phyloP scores from a whole-genome alignment of 331 rosid genomes.

The Quercus phellos region DNA sequence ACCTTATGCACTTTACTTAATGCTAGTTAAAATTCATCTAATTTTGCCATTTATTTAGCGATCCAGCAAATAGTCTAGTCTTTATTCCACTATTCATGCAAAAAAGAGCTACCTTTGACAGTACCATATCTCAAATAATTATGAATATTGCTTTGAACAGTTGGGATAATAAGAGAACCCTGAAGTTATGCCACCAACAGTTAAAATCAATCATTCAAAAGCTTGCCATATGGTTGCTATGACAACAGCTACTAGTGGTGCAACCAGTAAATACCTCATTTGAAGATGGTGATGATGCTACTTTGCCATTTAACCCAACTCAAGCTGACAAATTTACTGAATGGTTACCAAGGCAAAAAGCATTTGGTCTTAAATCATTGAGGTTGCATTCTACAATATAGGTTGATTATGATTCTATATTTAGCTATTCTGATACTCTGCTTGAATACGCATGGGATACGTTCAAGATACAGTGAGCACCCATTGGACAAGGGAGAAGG shows the following conservation, averaged over 20 bases:
- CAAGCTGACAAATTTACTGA: not conserved
- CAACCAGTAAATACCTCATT: not conserved
- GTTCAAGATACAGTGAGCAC: too few relatives aligned
- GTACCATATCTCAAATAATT: not conserved
- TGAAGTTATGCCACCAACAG: not conserved
- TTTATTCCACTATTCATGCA: not conserved
- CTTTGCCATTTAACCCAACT: not conserved
- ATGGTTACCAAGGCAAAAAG: not conserved
- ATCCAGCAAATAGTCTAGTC: not conserved
- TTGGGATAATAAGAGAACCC: not conserved
- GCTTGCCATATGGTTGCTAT: not conserved
- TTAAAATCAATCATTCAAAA: not conserved
- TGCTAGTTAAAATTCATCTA: not conserved
- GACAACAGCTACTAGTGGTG: not conserved
- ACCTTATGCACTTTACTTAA: not conserved
- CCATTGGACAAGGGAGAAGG: too few relatives aligned
- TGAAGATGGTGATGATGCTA: not conserved
- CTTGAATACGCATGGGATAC: too few relatives aligned
- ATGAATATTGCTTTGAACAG: not conserved
- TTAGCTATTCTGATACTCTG: not conserved
- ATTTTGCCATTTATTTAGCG: not conserved
- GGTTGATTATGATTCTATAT: not conserved
- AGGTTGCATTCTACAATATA: not conserved
- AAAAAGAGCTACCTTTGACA: not conserved
- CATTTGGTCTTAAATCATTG: not conserved